phyloP scores from a whole-genome alignment of 208 protist species.

The Leishmania tropica region DNA sequence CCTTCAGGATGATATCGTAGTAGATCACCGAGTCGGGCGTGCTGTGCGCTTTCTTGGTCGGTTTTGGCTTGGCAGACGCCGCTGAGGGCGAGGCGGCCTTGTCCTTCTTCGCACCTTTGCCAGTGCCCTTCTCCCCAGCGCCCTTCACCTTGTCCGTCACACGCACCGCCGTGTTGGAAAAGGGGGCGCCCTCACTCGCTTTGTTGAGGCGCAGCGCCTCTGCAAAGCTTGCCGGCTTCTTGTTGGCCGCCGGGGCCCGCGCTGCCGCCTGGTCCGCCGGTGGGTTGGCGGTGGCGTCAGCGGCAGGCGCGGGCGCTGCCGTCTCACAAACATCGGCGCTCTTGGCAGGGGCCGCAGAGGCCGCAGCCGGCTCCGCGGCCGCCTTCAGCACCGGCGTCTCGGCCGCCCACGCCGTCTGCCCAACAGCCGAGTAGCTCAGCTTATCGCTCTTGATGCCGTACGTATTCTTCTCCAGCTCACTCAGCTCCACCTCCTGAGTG shows the following conservation, averaged over 20 bases:
- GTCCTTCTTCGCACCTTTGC: constrained; percentile 9
- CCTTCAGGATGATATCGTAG: constrained; percentile 84
- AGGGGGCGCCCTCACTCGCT: constrained; percentile 13
- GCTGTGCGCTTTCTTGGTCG: not conserved
- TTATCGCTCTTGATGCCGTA: constrained; percentile 66
- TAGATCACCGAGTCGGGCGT: constrained; percentile 44
- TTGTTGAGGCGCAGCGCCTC: constrained; percentile 50
- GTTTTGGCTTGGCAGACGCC: constrained; percentile 1
- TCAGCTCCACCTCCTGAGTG: constrained; percentile 66
- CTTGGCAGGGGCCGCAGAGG: not conserved
- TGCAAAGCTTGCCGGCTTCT: constrained; percentile 50
- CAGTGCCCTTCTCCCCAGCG: constrained; percentile 24
- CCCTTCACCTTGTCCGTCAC: constrained; percentile 21
- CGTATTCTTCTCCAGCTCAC: constrained; percentile 43
- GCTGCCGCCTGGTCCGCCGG: not conserved
- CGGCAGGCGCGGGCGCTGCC: not conserved
- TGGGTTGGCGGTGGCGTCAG: not conserved
- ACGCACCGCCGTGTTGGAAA: constrained; percentile 25
- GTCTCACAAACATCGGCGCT: not conserved
- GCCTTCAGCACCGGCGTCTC: constrained; percentile 14
- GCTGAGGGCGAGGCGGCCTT: constrained; percentile 15
- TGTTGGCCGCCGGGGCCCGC: constrained; percentile 7
- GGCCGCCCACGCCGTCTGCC: constrained; percentile 2
- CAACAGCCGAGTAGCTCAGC: constrained; percentile 28
- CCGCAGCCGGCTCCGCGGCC: not conserved